Evolutionary conservation across 768 basidiomycete genomes (phyloP).

Genomic region (Tremella fuciformis): DNA sequence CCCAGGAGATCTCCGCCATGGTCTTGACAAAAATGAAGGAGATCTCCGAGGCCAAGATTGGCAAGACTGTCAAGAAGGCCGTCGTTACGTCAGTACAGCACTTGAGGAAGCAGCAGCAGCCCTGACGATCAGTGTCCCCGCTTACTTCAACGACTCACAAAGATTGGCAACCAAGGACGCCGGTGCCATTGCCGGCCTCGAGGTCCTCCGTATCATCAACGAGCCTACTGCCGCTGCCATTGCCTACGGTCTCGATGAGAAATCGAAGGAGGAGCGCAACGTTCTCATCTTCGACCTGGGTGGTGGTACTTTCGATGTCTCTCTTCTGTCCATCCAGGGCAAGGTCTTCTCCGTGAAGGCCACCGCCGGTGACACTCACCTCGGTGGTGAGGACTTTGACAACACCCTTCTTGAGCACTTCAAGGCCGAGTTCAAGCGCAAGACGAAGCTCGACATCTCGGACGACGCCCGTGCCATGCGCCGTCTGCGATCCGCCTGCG

Average conservation of each 20-base stretch:
- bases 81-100: slow-evolving; percentile 78
- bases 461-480: slow-evolving; percentile 95
- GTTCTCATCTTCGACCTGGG: slow-evolving; percentile 99
- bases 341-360: slow-evolving; percentile 86
- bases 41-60: slow-evolving; percentile 97
- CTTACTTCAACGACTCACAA: slow-evolving; percentile 99
- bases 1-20: slow-evolving; percentile 99
- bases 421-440: slow-evolving; percentile 99
- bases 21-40: slow-evolving; percentile 99
- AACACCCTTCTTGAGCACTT: slow-evolving; percentile 97
- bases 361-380: slow-evolving; percentile 97
- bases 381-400: slow-evolving; percentile 99
- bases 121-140: slow-evolving; percentile 65
- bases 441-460: slow-evolving; percentile 94
- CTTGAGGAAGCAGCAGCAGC: slow-evolving; percentile 4
- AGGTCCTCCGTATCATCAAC: slow-evolving; percentile 99
- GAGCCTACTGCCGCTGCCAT: slow-evolving; percentile 99
- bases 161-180: slow-evolving; percentile 99
- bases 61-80: slow-evolving; percentile 96
- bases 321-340: slow-evolving; percentile 92
- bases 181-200: slow-evolving; percentile 93
- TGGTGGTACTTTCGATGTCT: slow-evolving; percentile 99
- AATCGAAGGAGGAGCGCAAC: slow-evolving; percentile 91
- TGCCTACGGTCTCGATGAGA: slow-evolving; percentile 91
- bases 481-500: slow-evolving; percentile 92